Percentiles rank a stretch among this genome's conserved stretches.
phyloP scores from a whole-genome alignment of 1,139 yeast genomes.

The Geotrichum macrosporum region DNA sequence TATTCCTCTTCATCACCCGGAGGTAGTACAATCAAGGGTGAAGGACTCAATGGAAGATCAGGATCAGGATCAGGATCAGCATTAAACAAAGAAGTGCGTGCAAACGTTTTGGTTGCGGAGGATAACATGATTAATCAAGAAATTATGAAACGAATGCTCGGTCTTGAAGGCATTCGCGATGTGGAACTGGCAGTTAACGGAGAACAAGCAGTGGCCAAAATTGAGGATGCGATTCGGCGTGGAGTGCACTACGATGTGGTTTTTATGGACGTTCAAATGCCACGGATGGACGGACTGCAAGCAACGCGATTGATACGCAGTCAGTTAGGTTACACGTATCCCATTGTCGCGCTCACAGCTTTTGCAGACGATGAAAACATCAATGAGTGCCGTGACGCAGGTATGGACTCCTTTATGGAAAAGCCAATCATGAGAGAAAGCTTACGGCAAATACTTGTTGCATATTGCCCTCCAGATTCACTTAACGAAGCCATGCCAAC shows the following conservation, averaged over 20 bases:
- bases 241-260: conserved; percentile 56
- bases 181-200: conserved; percentile 84
- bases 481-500: conserved; percentile 1
- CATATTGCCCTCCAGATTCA: conserved; percentile 28
- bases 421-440: conserved; percentile 82
- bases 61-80: too few relatives aligned
- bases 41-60: too few relatives aligned
- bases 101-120: conserved; percentile 77
- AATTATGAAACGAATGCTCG: conserved; percentile 79
- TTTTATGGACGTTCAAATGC: conserved; percentile 98
- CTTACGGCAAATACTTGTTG: conserved; percentile 47
- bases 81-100: background rate
- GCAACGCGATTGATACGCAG: conserved; percentile 73
- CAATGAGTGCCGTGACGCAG: conserved; percentile 69
- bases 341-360: conserved; percentile 91
- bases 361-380: conserved; percentile 76
- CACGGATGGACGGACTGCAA: conserved; percentile 77
- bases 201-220: conserved; percentile 71
- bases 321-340: conserved; percentile 58
- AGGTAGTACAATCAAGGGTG: too few relatives aligned
- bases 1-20: too few relatives aligned
- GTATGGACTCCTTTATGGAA: conserved; percentile 83
- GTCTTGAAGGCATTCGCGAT: conserved; percentile 67
- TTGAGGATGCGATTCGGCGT: conserved; percentile 48
- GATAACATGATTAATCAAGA: conserved; percentile 90